phyloP scores from a whole-genome alignment of 257 asterid genomes.

The Cruciata laevipes region DNA sequence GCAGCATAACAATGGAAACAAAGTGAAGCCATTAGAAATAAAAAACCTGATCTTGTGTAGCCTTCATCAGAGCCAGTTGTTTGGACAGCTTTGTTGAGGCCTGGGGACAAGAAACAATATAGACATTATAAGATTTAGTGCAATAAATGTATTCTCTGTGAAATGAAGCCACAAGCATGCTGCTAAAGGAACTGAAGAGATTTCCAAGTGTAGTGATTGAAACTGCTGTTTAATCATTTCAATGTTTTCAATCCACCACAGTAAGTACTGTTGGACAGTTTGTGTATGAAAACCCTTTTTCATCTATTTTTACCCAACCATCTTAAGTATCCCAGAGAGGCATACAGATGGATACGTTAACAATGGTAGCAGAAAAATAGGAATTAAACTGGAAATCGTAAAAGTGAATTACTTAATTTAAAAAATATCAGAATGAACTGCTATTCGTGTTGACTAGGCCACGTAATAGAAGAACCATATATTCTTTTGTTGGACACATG shows the following conservation, averaged over 20 bases:
- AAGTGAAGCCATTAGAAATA: conserved; percentile 10
- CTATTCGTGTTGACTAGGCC: neutral
- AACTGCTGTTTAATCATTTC: neutral
- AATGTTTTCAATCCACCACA: neutral
- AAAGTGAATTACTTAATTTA: neutral
- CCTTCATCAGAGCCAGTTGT: conserved; percentile 63
- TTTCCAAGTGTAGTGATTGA: neutral
- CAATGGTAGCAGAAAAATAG: neutral
- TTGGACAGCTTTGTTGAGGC: conserved; percentile 72
- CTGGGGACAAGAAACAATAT: conserved; percentile 33
- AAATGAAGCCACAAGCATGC: conserved; percentile 1
- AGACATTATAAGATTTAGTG: neutral
- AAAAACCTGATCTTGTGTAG: conserved; percentile 78
- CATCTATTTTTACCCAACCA: neutral
- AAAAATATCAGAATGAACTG: neutral
- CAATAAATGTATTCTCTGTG: neutral
- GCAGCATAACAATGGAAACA: conserved; percentile 6
- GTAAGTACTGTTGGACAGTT: neutral
- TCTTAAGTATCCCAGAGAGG: neutral
- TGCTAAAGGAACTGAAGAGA: neutral
- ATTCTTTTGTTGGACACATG: neutral
- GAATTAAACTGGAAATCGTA: neutral
- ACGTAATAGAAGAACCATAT: neutral
- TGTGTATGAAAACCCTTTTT: neutral
- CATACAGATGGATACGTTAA: neutral